Percentiles rank a stretch among this genome's conserved stretches.
phyloP scores from a whole-genome alignment of 345 rosid genomes.

The Eucalyptus marginata region DNA sequence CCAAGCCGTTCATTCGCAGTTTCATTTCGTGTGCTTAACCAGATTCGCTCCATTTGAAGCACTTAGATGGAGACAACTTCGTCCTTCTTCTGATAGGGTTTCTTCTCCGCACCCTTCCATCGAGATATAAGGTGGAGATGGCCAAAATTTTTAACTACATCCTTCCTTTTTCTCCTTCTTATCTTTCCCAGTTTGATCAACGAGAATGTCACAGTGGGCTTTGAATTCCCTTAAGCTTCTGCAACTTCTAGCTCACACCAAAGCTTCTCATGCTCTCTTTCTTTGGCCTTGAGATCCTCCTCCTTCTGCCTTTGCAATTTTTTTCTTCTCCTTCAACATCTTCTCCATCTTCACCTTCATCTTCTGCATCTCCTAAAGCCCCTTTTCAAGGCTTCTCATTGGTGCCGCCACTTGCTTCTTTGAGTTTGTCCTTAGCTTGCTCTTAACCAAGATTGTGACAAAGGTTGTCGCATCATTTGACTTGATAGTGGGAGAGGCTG shows the following conservation, averaged over 20 bases:
- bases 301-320: conserved; percentile 51
- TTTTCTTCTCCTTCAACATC: conserved; percentile 57
- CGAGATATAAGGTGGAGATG: conserved; percentile 62
- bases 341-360: conserved; percentile 42
- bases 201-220: conserved; percentile 52
- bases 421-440: conserved; percentile 2
- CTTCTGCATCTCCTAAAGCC: conserved; percentile 37
- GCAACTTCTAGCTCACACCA: neutral
- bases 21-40: conserved; percentile 47
- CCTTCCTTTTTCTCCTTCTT: conserved; percentile 50
- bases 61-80: neutral
- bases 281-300: conserved; percentile 48
- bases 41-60: neutral
- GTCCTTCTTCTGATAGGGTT: neutral
- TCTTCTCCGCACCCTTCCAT: conserved; percentile 36
- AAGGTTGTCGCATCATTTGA: neutral
- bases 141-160: conserved; percentile 46
- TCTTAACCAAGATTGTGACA: neutral
- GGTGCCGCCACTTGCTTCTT: conserved; percentile 14
- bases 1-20: conserved; percentile 77
- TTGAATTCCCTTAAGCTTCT: conserved; percentile 79
- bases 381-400: conserved; percentile 53
- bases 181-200: conserved; percentile 39
- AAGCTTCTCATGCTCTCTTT: conserved; percentile 54
- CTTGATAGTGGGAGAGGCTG: neutral